phyloP scores from a whole-genome alignment of 257 asterid species.

The Solanum chaucha region DNA sequence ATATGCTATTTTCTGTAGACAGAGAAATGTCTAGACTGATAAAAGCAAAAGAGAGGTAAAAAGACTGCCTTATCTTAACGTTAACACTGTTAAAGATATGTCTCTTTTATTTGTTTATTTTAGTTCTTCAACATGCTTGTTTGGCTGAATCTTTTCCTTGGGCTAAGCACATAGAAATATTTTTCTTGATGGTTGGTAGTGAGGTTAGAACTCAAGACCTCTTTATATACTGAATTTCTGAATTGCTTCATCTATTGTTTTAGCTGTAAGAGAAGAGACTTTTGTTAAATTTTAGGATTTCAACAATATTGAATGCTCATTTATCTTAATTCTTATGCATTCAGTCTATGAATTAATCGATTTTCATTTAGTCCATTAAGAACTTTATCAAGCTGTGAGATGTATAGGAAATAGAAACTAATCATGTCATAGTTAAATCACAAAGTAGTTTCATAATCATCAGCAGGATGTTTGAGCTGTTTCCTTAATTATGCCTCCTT shows the following conservation, averaged over 20 bases:
- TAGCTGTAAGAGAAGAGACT: not conserved
- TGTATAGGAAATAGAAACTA: not conserved
- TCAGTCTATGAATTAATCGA: not conserved
- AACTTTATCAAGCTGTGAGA: not conserved
- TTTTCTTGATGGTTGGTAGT: not conserved
- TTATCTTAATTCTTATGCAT: not conserved
- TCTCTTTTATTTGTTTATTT: not conserved
- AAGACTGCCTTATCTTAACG: not conserved
- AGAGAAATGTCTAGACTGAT: not conserved
- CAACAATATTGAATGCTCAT: not conserved
- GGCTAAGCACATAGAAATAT: not conserved
- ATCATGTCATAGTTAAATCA: not conserved
- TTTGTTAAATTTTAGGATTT: not conserved
- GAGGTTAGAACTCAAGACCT: not conserved
- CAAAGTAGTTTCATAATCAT: not conserved
- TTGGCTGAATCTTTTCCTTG: not conserved
- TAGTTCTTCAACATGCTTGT: not conserved
- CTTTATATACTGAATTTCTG: not conserved
- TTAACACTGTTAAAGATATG: not conserved
- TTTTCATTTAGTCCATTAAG: not conserved
- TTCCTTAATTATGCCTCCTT: not conserved
- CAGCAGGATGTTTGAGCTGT: not conserved
- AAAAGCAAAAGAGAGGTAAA: not conserved
- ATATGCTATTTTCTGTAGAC: not conserved
- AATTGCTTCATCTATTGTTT: not conserved